Percentiles rank a stretch among this genome's conserved stretches.
Evolutionary conservation across 106 monocot species (phyloP).

Genomic region (Acorus gramineus): DNA sequence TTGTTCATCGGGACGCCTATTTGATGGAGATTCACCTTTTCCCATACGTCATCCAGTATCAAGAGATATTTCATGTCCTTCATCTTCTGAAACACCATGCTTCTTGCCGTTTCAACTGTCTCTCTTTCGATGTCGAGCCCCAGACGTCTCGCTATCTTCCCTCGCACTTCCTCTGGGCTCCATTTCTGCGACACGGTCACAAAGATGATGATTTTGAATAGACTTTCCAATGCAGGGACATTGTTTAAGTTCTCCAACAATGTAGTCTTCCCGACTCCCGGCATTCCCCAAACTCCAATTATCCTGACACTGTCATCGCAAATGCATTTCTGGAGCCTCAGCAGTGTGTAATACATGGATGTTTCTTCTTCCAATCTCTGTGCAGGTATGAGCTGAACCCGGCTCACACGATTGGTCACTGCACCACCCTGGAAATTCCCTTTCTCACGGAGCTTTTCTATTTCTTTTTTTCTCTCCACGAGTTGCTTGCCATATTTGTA

Average conservation of each 20-base stretch:
- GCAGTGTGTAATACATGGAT: no score
- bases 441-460: no score
- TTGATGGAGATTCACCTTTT: slow-evolving; percentile 13
- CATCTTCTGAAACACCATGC: slow-evolving; percentile 9
- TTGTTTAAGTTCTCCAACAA: slow-evolving; percentile 22
- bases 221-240: slow-evolving; percentile 1
- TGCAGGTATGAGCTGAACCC: no score
- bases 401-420: no score
- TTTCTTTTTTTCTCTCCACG: no score
- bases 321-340: no score
- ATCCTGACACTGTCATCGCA: no score
- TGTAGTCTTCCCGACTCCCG: slow-evolving; percentile 27
- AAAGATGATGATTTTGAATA: slow-evolving; percentile 12
- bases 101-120: slow-evolving; percentile 15
- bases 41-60: slow-evolving; percentile 32
- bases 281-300: slow-evolving; percentile 28
- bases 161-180: slow-evolving; percentile 3
- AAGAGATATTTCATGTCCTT: slow-evolving; percentile 26
- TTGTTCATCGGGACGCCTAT: slow-evolving; percentile 18
- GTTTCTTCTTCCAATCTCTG: no score
- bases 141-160: slow-evolving; percentile 13
- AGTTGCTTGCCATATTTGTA: no score
- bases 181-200: slow-evolving; percentile 7
- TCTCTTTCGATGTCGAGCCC: slow-evolving; percentile 20
- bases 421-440: no score